These are phyloP conservation scores for Picochlorum sp. DNA, from an alignment of 139 green algal species.

Conservation along the genomic window DNA sequence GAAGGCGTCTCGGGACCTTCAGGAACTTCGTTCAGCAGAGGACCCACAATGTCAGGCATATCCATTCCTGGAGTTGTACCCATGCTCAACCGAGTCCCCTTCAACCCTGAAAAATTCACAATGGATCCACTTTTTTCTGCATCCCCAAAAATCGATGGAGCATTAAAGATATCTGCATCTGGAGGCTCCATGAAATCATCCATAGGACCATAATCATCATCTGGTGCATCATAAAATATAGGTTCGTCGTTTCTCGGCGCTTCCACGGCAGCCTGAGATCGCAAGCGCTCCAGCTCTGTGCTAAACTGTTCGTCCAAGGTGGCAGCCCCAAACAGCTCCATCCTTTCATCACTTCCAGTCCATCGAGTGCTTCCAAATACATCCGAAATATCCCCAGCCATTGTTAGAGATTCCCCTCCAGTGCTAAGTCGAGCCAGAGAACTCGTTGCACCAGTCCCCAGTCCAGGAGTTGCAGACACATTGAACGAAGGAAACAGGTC, in stretches of 20 bases:
- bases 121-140: neutral
- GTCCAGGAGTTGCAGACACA: neutral
- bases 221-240: constrained; percentile 15
- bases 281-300: constrained; percentile 29
- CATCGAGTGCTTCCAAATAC: constrained; percentile 6
- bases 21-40: neutral
- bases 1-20: neutral
- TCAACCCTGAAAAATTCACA: neutral
- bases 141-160: neutral
- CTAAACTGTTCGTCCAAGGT: constrained; percentile 26
- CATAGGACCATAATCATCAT: constrained; percentile 8
- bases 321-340: constrained; percentile 16
- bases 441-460: neutral
- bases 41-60: neutral
- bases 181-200: constrained; percentile 16
- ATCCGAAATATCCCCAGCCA: constrained; percentile 34
- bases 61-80: neutral
- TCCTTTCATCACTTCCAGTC: constrained; percentile 14
- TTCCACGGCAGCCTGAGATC: constrained; percentile 15
- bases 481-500: constrained; percentile 15
- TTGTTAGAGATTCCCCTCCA: constrained; percentile 20
- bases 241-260: neutral
- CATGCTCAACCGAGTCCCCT: neutral
- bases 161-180: constrained; percentile 13
- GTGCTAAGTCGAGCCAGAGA: neutral